Conservation (phyloP, 2,329 filamentous ascomycete genomes). For the Monilinia polystroma region DNA sequence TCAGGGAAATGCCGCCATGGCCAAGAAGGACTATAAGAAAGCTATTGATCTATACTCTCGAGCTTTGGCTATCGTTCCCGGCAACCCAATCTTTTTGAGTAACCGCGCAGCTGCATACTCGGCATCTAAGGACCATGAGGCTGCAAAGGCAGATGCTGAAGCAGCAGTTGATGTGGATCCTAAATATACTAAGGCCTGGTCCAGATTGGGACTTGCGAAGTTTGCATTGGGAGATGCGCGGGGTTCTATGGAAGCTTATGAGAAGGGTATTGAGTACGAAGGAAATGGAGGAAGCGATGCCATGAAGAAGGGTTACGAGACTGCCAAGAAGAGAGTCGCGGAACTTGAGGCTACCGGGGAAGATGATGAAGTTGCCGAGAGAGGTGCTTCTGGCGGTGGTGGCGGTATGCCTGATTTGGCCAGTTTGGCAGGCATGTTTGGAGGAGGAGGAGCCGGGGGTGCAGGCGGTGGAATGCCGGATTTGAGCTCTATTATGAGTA, state of each 20-base stretch:
- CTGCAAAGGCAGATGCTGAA: constrained; percentile 84
- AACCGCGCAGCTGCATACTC: constrained; percentile 95
- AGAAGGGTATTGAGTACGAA: constrained; percentile 88
- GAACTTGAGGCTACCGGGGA: constrained; percentile 62
- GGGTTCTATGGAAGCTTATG: constrained; percentile 92
- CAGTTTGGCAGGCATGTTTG: constrained; percentile 70
- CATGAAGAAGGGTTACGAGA: constrained; percentile 97
- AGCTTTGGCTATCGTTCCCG: constrained; percentile 75
- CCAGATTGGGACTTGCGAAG: constrained; percentile 81
- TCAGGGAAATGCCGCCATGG: constrained; percentile 92
- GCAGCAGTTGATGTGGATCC: constrained; percentile 85
- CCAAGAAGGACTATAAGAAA: constrained; percentile 79
- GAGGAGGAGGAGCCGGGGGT: constrained; percentile 52
- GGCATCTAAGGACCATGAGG: constrained; percentile 77
- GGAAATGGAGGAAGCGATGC: constrained; percentile 92
- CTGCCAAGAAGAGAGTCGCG: constrained; percentile 81
- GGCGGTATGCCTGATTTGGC: constrained; percentile 71
- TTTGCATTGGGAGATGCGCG: constrained; percentile 90
- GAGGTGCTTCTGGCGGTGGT: constrained; percentile 49
- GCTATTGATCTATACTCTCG: constrained; percentile 88
- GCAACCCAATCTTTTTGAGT: constrained; percentile 94
- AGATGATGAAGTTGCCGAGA: constrained; percentile 52
- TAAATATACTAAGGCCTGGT: constrained; percentile 97
- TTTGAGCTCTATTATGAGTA: constrained; percentile 83
- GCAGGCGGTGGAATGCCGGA: constrained; percentile 80